Conservation (phyloP, 129 eudicot species). For the Helianthus tuberosus region DNA sequence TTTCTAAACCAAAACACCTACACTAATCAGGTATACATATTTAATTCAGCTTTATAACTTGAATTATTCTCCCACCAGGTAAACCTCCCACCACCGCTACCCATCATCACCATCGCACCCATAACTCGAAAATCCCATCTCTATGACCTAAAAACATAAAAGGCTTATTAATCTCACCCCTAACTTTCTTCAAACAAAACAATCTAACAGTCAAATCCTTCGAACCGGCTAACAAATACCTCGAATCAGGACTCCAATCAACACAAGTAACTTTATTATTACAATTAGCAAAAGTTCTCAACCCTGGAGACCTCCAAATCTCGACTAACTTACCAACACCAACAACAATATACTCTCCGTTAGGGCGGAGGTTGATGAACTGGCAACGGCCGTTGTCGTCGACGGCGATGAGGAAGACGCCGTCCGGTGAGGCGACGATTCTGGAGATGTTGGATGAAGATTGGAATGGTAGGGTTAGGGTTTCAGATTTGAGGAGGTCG, state of each 20-base stretch:
- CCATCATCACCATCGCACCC: no score
- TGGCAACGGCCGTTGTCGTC: conserved; percentile 79
- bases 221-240: conserved; percentile 68
- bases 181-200: conserved; percentile 49
- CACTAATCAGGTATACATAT: no score
- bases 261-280: no score
- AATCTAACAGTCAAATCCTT: conserved; percentile 80
- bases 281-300: no score
- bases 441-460: conserved; percentile 73
- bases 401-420: conserved; percentile 64
- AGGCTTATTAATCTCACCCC: conserved; percentile 35
- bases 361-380: conserved; percentile 77
- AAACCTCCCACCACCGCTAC: no score
- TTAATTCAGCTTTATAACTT: no score
- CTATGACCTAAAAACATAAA: conserved; percentile 88
- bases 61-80: no score
- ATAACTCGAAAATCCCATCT: conserved; percentile 49
- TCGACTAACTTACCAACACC: conserved; percentile 73
- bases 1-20: no score
- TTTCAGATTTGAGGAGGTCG: conserved; percentile 81
- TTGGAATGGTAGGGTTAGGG: conserved; percentile 73
- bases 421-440: conserved; percentile 83
- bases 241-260: no score
- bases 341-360: conserved; percentile 69
- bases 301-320: no score